phyloP scores from a whole-genome alignment of 106 monocot species.

The Chionographis japonica region DNA sequence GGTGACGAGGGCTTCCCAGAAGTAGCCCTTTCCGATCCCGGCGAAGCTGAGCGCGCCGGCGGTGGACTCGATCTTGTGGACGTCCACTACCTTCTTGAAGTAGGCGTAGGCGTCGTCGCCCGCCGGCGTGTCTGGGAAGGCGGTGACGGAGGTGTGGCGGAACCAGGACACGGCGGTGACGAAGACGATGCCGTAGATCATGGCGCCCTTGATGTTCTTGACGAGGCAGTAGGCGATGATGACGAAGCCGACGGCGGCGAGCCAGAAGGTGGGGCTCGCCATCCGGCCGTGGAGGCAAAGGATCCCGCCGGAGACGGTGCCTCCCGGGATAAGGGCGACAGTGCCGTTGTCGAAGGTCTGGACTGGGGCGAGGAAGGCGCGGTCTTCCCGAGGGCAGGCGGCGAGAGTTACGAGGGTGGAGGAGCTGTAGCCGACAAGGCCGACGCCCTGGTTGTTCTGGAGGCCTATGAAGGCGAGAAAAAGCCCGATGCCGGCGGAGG shows the following conservation, averaged over 20 bases:
- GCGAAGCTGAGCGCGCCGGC: conserved; percentile 58
- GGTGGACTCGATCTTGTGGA: conserved; percentile 56
- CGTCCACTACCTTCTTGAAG: conserved; percentile 65
- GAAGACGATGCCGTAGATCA: conserved; percentile 75
- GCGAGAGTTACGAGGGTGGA: conserved; percentile 54
- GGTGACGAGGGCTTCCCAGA: conserved; percentile 66
- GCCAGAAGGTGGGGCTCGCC: conserved; percentile 68
- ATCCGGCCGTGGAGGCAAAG: conserved; percentile 53
- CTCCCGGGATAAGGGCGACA: conserved; percentile 42
- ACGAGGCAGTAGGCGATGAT: conserved; percentile 64
- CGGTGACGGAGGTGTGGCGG: conserved; percentile 53
- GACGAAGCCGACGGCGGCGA: conserved; percentile 50
- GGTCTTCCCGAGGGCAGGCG: conserved; percentile 37
- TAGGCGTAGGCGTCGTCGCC: conserved; percentile 49
- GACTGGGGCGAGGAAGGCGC: conserved; percentile 54
- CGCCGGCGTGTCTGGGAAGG: conserved; percentile 45
- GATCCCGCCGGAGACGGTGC: conserved; percentile 39
- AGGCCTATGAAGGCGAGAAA: no score
- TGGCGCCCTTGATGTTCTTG: conserved; percentile 60
- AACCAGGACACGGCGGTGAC: conserved; percentile 71
- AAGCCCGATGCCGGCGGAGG: no score
- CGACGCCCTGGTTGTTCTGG: no score
- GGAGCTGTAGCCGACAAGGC: not conserved
- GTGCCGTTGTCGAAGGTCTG: conserved; percentile 43
- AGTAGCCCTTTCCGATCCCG: conserved; percentile 26